These are phyloP conservation scores for Pseudomassariella vexata DNA, from an alignment of 2,329 filamentous ascomycete genomes.

Conservation along the genomic window DNA sequence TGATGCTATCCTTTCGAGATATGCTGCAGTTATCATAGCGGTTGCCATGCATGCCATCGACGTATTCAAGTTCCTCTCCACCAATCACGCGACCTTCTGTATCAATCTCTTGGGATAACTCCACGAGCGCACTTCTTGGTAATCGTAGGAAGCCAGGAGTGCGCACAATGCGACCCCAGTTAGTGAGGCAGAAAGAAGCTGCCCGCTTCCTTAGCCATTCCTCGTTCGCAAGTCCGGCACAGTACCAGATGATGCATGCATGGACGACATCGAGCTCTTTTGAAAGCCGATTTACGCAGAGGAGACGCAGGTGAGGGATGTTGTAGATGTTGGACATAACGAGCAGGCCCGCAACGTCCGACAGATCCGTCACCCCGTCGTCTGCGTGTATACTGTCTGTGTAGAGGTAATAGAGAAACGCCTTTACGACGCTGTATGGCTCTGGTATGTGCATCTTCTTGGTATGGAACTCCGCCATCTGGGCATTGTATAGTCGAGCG, in stretches of 20 bases:
- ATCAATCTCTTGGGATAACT: slow-evolving; percentile 89
- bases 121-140: slow-evolving; percentile 73
- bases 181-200: slow-evolving; percentile 80
- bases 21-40: slow-evolving; percentile 35
- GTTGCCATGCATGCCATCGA: slow-evolving; percentile 41
- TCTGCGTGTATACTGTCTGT: slow-evolving; percentile 80
- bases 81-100: slow-evolving; percentile 86
- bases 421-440: slow-evolving; percentile 87
- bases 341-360: slow-evolving; percentile 86
- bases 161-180: slow-evolving; percentile 92
- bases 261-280: slow-evolving; percentile 92
- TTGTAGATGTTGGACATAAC: slow-evolving; percentile 99
- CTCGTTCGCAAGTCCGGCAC: slow-evolving; percentile 81
- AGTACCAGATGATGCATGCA: slow-evolving; percentile 94
- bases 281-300: slow-evolving; percentile 85
- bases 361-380: slow-evolving; percentile 69
- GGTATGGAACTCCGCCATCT: slow-evolving; percentile 97
- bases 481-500: slow-evolving; percentile 79
- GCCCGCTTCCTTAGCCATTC: slow-evolving; percentile 90
- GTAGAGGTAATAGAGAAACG: slow-evolving; percentile 94
- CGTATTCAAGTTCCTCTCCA: slow-evolving; percentile 71
- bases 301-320: slow-evolving; percentile 82
- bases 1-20: slow-evolving; percentile 52
- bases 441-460: slow-evolving; percentile 98
- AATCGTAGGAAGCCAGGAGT: slow-evolving; percentile 81